Base-by-base conservation (phyloP, 2,329 filamentous ascomycete species). In the Monosporascus sp. region DNA sequence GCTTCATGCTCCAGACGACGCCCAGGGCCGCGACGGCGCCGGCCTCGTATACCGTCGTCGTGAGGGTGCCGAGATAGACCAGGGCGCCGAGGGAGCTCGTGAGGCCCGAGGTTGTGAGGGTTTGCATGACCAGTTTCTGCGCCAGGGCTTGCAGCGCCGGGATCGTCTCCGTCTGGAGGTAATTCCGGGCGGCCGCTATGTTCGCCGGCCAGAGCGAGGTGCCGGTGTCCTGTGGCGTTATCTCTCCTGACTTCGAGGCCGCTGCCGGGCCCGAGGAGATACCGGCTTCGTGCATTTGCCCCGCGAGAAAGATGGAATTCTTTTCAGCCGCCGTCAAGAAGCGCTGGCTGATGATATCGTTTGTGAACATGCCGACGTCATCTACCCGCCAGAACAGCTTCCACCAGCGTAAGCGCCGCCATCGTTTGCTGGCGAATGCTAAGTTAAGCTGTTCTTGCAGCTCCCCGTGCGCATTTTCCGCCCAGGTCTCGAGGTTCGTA, bases 351-450 rank as follows among this genome's bases (percentile, higher is more conserved):
- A 97, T 75, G 55, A 97, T 87, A 60, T 94, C 88, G 1, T 84
- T 83, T 3, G 88, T 85, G 51, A 96, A 84, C 79, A 93, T 88
- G 3, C 84, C 83, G 11, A 97, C 90, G 63, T 97, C 93, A 65
- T 97, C 93, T 24, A 94, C 91, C 20, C 90, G 84, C 91, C 91
- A 96, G 66, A 96, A 91, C 0, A 97, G 79, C 68, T 96, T 96
- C 88, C 90, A 97, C 92, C 93, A 97, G 17, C 85, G 81, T 4
- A 96, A 76, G 57, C 88, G 87, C 25, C 83, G 81, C 93, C 93
- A 97, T 39, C 84, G 78, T 18, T 75, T 78, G n/a, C 88, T 84
- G 0, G 81, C 76, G 61, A 97, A 93, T 0, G 90, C 91, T 45
- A 83, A 73, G 58, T 93, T 87, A 2, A 97, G 81, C 60, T 91